Evolutionary conservation across 2,329 filamentous ascomycete genomes (phyloP).

Genomic region (Clonostachys rosea): DNA sequence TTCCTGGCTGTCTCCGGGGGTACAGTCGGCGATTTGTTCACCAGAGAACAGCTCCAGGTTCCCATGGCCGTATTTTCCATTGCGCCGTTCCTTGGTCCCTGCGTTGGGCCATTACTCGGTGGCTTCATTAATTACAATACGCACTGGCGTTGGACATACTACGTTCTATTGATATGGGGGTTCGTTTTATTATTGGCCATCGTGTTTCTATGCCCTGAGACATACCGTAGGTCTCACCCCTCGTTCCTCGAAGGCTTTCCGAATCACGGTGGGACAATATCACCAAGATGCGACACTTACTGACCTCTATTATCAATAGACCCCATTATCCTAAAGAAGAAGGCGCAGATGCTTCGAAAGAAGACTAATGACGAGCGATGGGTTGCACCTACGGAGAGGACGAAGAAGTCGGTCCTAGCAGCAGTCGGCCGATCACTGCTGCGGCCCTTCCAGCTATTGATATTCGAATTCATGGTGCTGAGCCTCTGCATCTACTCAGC

Average conservation of each 20-base stretch:
- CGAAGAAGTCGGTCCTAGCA: slow-evolving; percentile 59
- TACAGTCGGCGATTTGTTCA: slow-evolving; percentile 79
- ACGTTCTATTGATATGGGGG: slow-evolving; percentile 79
- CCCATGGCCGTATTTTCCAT: slow-evolving; percentile 82
- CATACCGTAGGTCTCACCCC: slow-evolving; percentile 55
- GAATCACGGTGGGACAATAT: background rate
- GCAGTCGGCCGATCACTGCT: slow-evolving; percentile 57
- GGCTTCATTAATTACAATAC: slow-evolving; percentile 79
- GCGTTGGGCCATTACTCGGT: slow-evolving; percentile 57
- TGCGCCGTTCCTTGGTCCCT: slow-evolving; percentile 59
- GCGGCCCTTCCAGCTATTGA: slow-evolving; percentile 74
- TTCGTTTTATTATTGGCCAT: slow-evolving; percentile 60
- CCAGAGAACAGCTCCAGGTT: slow-evolving; percentile 60
- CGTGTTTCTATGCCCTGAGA: slow-evolving; percentile 75
- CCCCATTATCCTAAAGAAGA: slow-evolving; percentile 66
- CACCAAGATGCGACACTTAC: slow-evolving; percentile 2
- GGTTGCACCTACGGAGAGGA: slow-evolving; percentile 72
- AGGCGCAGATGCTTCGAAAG: slow-evolving; percentile 64
- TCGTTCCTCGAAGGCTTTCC: background rate
- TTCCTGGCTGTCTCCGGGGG: slow-evolving; percentile 75
- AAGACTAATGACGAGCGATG: slow-evolving; percentile 76
- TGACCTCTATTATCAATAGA: slow-evolving; percentile 26
- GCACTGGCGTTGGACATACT: slow-evolving; percentile 80
- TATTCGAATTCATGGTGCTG: slow-evolving; percentile 81
- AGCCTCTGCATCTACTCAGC: slow-evolving; percentile 79